phyloP scores from a whole-genome alignment of 768 basidiomycete genomes.

The Dentipellis sp. region DNA sequence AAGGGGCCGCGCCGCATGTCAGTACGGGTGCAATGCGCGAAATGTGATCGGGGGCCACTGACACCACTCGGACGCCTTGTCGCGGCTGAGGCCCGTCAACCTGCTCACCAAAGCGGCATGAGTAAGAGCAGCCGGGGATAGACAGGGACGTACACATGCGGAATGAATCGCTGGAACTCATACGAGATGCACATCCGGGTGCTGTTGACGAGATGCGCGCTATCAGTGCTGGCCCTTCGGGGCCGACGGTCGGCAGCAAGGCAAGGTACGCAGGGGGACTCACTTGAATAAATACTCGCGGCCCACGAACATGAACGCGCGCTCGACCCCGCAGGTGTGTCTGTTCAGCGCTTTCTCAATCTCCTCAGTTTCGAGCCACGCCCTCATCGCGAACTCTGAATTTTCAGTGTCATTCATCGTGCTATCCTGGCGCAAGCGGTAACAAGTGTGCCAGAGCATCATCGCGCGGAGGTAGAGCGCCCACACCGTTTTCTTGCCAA shows the following conservation, averaged over 20 bases:
- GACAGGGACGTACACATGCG: slow-evolving; percentile 34
- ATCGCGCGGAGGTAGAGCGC: slow-evolving; percentile 63
- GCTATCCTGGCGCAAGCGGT: slow-evolving; percentile 43
- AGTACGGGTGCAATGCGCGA: slow-evolving; percentile 8
- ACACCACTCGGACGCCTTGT: slow-evolving; percentile 64
- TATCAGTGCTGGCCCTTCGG: slow-evolving; percentile 2
- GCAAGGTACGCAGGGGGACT: slow-evolving; percentile 18
- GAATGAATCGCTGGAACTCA: slow-evolving; percentile 58
- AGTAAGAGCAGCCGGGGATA: slow-evolving; percentile 20
- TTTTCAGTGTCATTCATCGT: slow-evolving; percentile 37
- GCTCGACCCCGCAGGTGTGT: slow-evolving; percentile 61
- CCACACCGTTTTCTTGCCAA: slow-evolving; percentile 58
- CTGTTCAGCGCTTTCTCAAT: slow-evolving; percentile 53
- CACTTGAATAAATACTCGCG: slow-evolving; percentile 75
- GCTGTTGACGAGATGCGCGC: slow-evolving; percentile 26
- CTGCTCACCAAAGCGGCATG: slow-evolving; percentile 33
- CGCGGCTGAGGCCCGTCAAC: slow-evolving; percentile 23
- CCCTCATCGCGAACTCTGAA: slow-evolving; percentile 52
- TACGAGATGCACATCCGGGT: slow-evolving; percentile 62
- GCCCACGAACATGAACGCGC: slow-evolving; percentile 59
- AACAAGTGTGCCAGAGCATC: slow-evolving; percentile 66
- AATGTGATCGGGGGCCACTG: slow-evolving; percentile 19
- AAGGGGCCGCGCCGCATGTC: background rate
- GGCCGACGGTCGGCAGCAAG: background rate
- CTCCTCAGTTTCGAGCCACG: slow-evolving; percentile 62